Conservation (phyloP, 257 asterid genomes). For the Gardenia jasminoides region DNA sequence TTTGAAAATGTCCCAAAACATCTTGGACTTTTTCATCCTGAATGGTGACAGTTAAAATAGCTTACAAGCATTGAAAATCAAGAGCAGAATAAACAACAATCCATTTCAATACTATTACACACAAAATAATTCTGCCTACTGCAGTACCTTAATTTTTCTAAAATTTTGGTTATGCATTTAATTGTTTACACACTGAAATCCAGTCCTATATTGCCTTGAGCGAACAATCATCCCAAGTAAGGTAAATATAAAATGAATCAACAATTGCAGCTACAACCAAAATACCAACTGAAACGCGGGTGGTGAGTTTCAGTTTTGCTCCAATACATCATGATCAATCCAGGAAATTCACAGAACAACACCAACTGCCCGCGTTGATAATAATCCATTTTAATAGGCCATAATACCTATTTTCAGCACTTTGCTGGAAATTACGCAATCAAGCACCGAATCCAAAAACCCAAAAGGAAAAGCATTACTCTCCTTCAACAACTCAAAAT, state of each 20-base stretch:
- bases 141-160: not conserved
- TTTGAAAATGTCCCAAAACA: constrained; percentile 90
- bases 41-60: constrained; percentile 32
- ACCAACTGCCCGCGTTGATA: constrained; percentile 1
- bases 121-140: not conserved
- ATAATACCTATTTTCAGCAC: too few species aligned
- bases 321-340: not conserved
- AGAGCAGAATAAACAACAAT: not conserved
- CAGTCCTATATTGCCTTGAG: not conserved
- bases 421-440: not conserved
- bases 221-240: not conserved
- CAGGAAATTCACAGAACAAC: not conserved
- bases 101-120: not conserved
- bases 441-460: not conserved
- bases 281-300: not conserved
- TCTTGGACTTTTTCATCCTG: constrained; percentile 88
- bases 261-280: not conserved
- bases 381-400: not conserved
- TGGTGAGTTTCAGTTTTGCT: not conserved
- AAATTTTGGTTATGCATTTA: constrained; percentile 1
- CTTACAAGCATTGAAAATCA: not conserved
- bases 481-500: not conserved
- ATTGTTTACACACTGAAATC: not conserved
- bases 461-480: not conserved
- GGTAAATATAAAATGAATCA: not conserved